Conservation (phyloP, 116 monocot genomes). For the Papilionanthe hybrid region DNA sequence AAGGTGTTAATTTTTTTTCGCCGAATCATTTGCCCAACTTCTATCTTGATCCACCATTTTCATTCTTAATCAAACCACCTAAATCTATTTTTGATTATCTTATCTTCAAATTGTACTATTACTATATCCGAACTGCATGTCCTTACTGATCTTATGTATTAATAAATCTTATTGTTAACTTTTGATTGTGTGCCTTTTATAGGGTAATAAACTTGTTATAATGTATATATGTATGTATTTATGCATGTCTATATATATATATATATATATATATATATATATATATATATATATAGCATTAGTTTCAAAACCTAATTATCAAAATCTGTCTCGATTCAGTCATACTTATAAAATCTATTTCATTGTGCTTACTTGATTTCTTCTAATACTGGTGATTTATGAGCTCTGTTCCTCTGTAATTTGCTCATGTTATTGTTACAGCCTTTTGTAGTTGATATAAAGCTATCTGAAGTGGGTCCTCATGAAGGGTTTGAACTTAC, state of each 20-base stretch:
- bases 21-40: background rate
- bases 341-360: background rate
- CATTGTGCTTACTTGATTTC: background rate
- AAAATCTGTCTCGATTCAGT: background rate
- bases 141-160: background rate
- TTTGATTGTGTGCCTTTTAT: background rate
- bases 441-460: constrained; percentile 53
- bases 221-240: background rate
- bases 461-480: constrained; percentile 10
- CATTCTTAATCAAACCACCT: background rate
- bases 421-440: constrained; percentile 24
- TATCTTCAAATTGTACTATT: background rate
- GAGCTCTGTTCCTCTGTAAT: background rate
- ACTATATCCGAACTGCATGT: background rate
- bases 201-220: background rate
- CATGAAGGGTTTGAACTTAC: constrained; percentile 54
- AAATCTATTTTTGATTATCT: background rate
- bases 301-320: background rate
- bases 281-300: background rate
- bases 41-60: background rate
- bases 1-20: too few species aligned
- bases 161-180: background rate
- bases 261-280: too few species aligned
- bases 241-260: too few species aligned
- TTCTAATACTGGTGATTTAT: background rate